Conservation (phyloP, 2,329 filamentous ascomycete species). For the Alternaria brassicicola region DNA sequence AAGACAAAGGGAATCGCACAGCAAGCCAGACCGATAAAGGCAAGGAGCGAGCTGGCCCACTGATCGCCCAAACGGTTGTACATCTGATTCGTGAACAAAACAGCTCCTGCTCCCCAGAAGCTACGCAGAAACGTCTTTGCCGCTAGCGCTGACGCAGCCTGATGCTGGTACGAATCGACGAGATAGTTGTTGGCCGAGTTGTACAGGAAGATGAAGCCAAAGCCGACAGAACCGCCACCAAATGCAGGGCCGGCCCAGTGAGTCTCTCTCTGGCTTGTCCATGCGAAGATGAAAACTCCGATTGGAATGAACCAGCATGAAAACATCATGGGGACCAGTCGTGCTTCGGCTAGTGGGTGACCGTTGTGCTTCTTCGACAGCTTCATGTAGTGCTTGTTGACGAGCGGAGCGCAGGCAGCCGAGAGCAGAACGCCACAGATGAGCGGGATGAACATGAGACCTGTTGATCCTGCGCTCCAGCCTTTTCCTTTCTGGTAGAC, state of each 20-base stretch:
- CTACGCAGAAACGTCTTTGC: slow-evolving; percentile 81
- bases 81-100: slow-evolving; percentile 85
- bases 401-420: slow-evolving; percentile 69
- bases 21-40: slow-evolving; percentile 76
- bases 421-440: slow-evolving; percentile 75
- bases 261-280: slow-evolving; percentile 69
- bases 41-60: slow-evolving; percentile 76
- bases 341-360: slow-evolving; percentile 75
- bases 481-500: slow-evolving; percentile 82
- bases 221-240: slow-evolving; percentile 70
- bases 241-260: slow-evolving; percentile 75
- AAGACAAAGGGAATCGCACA: slow-evolving; percentile 85
- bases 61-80: slow-evolving; percentile 68
- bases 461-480: slow-evolving; percentile 74
- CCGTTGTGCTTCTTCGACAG: slow-evolving; percentile 68
- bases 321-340: slow-evolving; percentile 75
- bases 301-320: slow-evolving; percentile 66
- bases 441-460: slow-evolving; percentile 85
- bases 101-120: slow-evolving; percentile 78
- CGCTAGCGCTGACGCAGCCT: slow-evolving; percentile 80
- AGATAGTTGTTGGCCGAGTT: slow-evolving; percentile 64
- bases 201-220: slow-evolving; percentile 84
- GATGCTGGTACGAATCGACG: slow-evolving; percentile 72
- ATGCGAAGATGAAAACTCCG: slow-evolving; percentile 71
- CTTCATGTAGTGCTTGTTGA: slow-evolving; percentile 82